phyloP scores from a whole-genome alignment of 768 basidiomycete species.

The Guyanaporus albipodus region DNA sequence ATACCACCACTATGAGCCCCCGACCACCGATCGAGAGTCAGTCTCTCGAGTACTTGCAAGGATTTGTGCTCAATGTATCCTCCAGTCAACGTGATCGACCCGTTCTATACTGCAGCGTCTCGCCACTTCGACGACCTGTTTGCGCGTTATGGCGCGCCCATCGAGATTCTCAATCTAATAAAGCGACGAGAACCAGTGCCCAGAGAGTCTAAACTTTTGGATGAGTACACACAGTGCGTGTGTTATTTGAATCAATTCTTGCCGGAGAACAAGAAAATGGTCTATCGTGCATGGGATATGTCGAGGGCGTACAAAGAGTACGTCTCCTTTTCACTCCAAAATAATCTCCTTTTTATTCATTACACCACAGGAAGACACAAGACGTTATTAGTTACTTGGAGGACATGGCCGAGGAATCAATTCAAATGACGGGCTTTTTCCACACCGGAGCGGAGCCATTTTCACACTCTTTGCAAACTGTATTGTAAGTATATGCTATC shows the following conservation, averaged over 20 bases:
- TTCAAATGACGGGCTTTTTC: constrained; percentile 91
- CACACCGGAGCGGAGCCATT: constrained; percentile 89
- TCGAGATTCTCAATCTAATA: constrained; percentile 92
- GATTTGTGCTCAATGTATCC: constrained; percentile 4
- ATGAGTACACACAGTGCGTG: constrained; percentile 91
- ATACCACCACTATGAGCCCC: constrained; percentile 83
- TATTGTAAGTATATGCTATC: constrained; percentile 27
- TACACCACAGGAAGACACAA: constrained; percentile 69
- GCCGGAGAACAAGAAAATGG: constrained; percentile 79
- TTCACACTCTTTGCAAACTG: constrained; percentile 56
- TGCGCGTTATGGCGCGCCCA: constrained; percentile 81
- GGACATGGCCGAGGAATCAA: constrained; percentile 90
- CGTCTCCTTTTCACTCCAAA: constrained; percentile 16
- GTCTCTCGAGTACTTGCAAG: constrained; percentile 23
- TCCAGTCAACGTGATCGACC: constrained; percentile 87
- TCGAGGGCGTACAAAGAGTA: constrained; percentile 91
- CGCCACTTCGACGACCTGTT: constrained; percentile 92
- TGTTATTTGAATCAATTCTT: constrained; percentile 93
- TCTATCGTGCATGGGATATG: constrained; percentile 97
- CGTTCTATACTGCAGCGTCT: constrained; percentile 90
- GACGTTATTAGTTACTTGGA: constrained; percentile 95
- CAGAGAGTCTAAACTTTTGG: constrained; percentile 84
- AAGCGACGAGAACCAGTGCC: constrained; percentile 77
- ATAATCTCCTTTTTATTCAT: not conserved
- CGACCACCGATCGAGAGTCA: constrained; percentile 94